Base-by-base conservation (phyloP, 495 filamentous ascomycete genomes). In the Aspergillus saccharolyticus region DNA sequence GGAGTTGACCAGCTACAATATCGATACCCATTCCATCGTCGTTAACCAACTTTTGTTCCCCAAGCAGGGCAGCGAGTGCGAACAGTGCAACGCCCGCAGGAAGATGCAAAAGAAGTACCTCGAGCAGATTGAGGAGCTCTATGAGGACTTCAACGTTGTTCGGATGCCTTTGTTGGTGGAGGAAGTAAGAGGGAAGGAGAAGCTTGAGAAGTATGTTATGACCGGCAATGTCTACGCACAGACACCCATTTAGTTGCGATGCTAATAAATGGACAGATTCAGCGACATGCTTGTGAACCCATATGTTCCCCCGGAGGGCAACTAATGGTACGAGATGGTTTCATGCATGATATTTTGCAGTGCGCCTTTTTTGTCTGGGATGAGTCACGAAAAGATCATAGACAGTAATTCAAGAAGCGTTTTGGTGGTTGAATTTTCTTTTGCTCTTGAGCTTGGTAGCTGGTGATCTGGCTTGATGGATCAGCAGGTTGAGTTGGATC, bases 31-130 rank as follows among this genome's bases (percentile, higher is more conserved):
- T 71, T 81, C 86, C 63, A 97, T 99, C 60, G 94, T 99, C 17
- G 94, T 99, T 67, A 99, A 99, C 73, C 94, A 99, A 79, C 80
- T 98, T 59, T 74, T 98, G 54, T 98, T 96, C 76, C 94, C 94
- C 16, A 90, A 89, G 71, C 80, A 87, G 58, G 87, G 86, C 20
- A 94, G 86, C 64, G 80, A 83, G 30, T 99, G 94, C 71, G 90
- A 96, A 49, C 94, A 99, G 76, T 99, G 94, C 73, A 96, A 90
- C 65, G 89, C 94, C 24, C 78, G 94, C 55, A 81, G 93, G 65
- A 91, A 91, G 77, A 99, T 99, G 94, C 94, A 99, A 78, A 95
- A 93, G 85, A 99, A 99, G 74, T 99, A 99, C 66, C 77, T 99
- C 20, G 93, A 96, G 64, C 94, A 99, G 78, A 97, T 97, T 59